These are phyloP conservation scores for Phytophthora cactorum DNA, from an alignment of 352 stramenopile species.

Conservation along the genomic window DNA sequence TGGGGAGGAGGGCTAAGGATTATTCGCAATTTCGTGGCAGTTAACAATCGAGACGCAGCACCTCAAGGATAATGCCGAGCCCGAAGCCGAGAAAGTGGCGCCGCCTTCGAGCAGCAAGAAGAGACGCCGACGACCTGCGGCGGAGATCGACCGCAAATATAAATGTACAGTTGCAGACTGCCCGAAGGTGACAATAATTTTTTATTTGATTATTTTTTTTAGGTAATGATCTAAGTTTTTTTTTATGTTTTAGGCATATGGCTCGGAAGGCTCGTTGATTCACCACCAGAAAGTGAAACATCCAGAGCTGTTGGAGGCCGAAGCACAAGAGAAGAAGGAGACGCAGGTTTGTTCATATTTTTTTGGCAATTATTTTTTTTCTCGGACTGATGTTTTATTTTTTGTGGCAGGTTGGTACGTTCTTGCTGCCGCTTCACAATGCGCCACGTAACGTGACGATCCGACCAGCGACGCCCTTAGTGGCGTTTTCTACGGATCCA, in stretches of 20 bases:
- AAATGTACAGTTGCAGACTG: conserved; percentile 43
- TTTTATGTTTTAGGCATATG: conserved; percentile 63
- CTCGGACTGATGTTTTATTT: background rate
- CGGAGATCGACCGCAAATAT: conserved; percentile 86
- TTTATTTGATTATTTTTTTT: conserved; percentile 7
- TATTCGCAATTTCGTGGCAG: conserved; percentile 27
- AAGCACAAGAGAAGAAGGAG: conserved; percentile 41
- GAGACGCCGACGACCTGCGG: conserved; percentile 66
- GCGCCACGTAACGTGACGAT: conserved; percentile 56
- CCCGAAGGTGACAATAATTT: conserved; percentile 53
- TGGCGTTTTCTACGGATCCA: conserved; percentile 22
- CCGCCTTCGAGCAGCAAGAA: conserved; percentile 71
- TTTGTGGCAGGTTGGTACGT: conserved; percentile 37
- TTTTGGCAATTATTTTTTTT: background rate
- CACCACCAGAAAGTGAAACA: conserved; percentile 87
- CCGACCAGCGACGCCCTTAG: conserved; percentile 52
- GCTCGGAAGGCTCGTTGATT: conserved; percentile 78
- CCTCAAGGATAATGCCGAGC: conserved; percentile 18
- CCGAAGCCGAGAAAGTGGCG: conserved; percentile 29
- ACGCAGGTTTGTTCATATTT: conserved; percentile 34
- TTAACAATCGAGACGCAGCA: conserved; percentile 66
- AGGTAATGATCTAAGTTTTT: background rate
- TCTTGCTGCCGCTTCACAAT: conserved; percentile 60
- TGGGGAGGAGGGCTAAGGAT: background rate
- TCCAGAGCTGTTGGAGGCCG: conserved; percentile 39